Evolutionary conservation across 2,329 filamentous ascomycete genomes (phyloP), one percentile per base, ranked within the genome.

Genomic region (Arthrobotrys entomopaga): DNA sequence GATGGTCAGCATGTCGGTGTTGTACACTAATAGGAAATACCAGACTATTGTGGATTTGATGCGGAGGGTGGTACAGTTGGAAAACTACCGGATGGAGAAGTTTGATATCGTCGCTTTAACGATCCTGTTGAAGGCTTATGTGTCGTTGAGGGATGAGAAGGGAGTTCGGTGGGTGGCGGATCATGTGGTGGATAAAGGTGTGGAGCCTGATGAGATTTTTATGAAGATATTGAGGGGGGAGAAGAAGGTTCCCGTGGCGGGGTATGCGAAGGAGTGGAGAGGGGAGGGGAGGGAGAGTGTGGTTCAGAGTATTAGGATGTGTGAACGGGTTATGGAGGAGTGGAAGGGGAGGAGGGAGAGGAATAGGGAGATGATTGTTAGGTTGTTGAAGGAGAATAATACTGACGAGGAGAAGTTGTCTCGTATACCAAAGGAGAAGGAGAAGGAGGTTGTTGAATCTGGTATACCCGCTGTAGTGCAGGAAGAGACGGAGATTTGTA

Each of bases 51-150:
- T 78, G 16, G 65, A 76, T 19, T 63, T 78, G 15, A 75, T 79
- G 57, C 74, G 77, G 24, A 49, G 64, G 22, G 71, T 79, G 15
- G 65, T 75, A 1, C 76, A 60, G 40, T 75, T 75, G 3, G 59
- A 70, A 22, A 78, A 77, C 77, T 77, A 77, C 3, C 43, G 19
- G 13, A 10, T 61, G 26, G 22, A 54, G 15, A 71, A 58, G 10
- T 78, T 77, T 61, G 65, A 78, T 57, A 52, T 77, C 11, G 76
- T 77, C 5, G 76, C 72, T 10, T 34, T 78, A 40, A 78, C 77
- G 3, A 76, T 78, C 26, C 42, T 79, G 1, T 38, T 78, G 24
- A 73, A 74, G 34, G 77, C 77, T 6, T 79, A 79, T 46, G 65
- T 73, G 11, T 49, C 58, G 10, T 57, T 78, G n/a, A 42, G 58